Percentiles rank a stretch among this genome's conserved stretches.
Evolutionary conservation across 345 rosid species (phyloP).

Genomic region (Lepidium didymum): DNA sequence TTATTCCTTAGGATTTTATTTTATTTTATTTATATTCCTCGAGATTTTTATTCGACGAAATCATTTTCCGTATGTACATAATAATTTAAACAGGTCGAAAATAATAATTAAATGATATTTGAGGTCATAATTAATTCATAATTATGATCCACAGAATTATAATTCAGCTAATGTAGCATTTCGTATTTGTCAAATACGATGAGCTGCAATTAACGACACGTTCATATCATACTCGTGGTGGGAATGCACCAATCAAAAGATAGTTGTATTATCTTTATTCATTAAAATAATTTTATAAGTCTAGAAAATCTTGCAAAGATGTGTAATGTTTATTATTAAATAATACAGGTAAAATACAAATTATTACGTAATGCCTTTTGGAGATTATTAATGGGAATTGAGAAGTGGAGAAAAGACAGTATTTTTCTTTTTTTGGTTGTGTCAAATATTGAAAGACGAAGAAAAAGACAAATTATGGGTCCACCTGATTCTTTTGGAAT

Average conservation of each 20-base stretch:
- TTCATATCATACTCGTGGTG: constrained; percentile 9
- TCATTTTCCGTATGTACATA: not conserved
- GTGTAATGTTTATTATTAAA: not conserved
- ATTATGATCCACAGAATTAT: not conserved
- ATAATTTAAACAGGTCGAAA: not conserved
- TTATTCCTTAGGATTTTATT: not conserved
- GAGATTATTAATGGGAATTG: constrained; percentile 10
- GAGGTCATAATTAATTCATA: no score
- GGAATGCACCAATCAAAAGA: constrained; percentile 29
- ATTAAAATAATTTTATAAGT: not conserved
- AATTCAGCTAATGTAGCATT: not conserved
- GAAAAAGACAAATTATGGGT: not conserved
- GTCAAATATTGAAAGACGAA: no score
- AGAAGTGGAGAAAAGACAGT: constrained; percentile 21
- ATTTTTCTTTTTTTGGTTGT: no score
- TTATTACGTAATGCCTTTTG: constrained; percentile 31
- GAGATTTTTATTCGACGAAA: constrained; percentile 19
- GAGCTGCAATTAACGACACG: constrained; percentile 18
- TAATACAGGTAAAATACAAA: not conserved
- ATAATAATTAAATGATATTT: no score
- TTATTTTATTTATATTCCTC: not conserved
- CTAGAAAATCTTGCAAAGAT: not conserved
- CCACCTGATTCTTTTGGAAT: constrained; percentile 12
- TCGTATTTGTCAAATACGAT: not conserved
- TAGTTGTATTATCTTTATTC: not conserved